These are phyloP conservation scores for Claviceps sp. DNA, from an alignment of 2,329 filamentous ascomycete species.

Conservation along the genomic window DNA sequence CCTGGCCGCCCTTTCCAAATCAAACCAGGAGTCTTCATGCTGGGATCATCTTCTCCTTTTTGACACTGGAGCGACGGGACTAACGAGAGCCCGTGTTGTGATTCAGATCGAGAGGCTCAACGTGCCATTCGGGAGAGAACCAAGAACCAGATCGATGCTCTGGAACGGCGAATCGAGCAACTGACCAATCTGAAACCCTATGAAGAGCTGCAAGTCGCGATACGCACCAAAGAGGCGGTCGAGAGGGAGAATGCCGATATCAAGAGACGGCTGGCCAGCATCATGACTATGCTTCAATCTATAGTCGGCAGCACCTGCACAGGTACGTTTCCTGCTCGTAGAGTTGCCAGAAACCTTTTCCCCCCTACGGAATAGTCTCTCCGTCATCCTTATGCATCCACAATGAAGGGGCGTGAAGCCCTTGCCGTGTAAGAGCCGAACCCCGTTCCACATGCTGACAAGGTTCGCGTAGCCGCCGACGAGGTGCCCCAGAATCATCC, in stretches of 20 bases:
- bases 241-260: constrained; percentile 72
- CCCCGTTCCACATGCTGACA: not conserved
- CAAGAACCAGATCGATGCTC: constrained; percentile 61
- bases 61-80: not conserved
- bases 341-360: not conserved
- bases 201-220: constrained; percentile 63
- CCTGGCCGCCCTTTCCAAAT: not conserved
- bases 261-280: constrained; percentile 49
- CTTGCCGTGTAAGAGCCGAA: not conserved
- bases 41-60: too few relatives aligned
- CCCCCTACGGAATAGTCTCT: not conserved
- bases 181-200: constrained; percentile 71
- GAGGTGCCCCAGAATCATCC: not conserved
- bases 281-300: constrained; percentile 51
- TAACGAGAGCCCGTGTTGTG: not conserved
- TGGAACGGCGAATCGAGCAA: constrained; percentile 61
- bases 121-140: constrained; percentile 74
- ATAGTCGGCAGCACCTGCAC: constrained; percentile 27
- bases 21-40: not conserved
- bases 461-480: not conserved
- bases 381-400: not conserved
- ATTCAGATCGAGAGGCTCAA: constrained; percentile 67
- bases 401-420: too few relatives aligned
- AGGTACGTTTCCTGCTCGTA: constrained; percentile 8
- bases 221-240: constrained; percentile 63